A percentile compares a stretch with the other conserved stretches of the same genome.
These are phyloP conservation scores for Yamadazyma triangularis DNA, from an alignment of 1,139 yeast species.

Conservation along the genomic window DNA sequence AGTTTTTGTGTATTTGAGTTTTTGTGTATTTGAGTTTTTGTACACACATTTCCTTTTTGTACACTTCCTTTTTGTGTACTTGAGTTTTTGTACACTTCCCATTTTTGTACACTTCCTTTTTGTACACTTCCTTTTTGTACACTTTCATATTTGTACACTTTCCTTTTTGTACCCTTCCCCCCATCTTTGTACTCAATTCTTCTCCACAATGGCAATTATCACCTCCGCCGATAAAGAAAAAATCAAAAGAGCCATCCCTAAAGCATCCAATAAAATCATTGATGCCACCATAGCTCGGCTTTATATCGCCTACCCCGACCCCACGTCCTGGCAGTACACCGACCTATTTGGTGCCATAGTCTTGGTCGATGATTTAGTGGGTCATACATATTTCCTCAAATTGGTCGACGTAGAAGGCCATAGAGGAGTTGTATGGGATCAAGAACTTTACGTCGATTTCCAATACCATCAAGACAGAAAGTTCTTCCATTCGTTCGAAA, in stretches of 20 bases:
- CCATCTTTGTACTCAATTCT: too few species aligned
- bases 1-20: background rate
- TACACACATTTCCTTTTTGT: background rate
- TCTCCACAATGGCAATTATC: conserved; percentile 55
- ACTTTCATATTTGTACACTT: too few species aligned
- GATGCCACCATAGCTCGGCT: conserved; percentile 90
- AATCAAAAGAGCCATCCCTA: conserved; percentile 84
- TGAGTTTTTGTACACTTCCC: conserved; percentile 1
- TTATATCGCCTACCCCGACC: conserved; percentile 86
- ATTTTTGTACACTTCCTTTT: background rate
- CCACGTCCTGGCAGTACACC: conserved; percentile 78
- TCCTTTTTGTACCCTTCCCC: too few species aligned
- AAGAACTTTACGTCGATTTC: conserved; percentile 84
- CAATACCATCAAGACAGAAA: conserved; percentile 90
- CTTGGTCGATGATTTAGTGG: conserved; percentile 87
- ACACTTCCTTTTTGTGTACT: background rate
- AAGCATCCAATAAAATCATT: conserved; percentile 78
- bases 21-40: background rate
- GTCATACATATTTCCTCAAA: conserved; percentile 88
- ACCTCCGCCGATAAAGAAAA: conserved; percentile 76
- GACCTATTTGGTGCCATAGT: conserved; percentile 86
- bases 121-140: background rate
- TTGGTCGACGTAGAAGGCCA: conserved; percentile 79
- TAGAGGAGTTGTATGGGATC: conserved; percentile 94
- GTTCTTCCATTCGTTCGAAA: conserved; percentile 90